Conservation (phyloP, 2,329 filamentous ascomycete genomes). For the Colletotrichum lentis region DNA sequence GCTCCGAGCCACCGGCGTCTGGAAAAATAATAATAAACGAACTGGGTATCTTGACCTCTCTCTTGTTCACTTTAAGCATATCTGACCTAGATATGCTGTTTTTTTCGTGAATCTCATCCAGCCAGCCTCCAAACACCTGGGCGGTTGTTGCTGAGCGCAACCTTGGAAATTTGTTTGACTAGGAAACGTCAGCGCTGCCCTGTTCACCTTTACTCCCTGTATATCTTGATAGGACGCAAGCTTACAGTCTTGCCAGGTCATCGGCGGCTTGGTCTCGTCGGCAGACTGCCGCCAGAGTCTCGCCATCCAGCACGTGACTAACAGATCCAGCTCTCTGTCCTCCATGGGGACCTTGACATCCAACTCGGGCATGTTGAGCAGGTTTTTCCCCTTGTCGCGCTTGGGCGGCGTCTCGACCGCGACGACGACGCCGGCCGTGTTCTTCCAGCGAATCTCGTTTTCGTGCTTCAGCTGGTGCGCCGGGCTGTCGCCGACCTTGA, state of each 20-base stretch:
- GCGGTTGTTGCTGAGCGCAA: neutral
- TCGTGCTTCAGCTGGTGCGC: slow-evolving; percentile 40
- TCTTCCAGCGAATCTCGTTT: slow-evolving; percentile 42
- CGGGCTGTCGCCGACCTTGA: slow-evolving; percentile 40
- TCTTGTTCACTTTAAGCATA: too few species aligned
- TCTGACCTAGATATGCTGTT: neutral
- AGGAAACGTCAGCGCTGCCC: neutral
- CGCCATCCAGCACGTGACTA: slow-evolving; percentile 45
- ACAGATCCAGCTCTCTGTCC: slow-evolving; percentile 43
- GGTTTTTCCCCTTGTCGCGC: slow-evolving; percentile 37
- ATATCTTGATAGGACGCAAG: neutral
- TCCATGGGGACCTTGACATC: slow-evolving; percentile 39
- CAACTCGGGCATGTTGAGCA: slow-evolving; percentile 40
- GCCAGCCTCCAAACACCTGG: neutral
- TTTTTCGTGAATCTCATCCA: neutral
- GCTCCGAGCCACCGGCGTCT: neutral
- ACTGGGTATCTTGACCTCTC: neutral
- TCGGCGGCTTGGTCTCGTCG: slow-evolving; percentile 40
- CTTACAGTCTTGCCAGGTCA: slow-evolving; percentile 43
- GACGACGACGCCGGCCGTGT: slow-evolving; percentile 38
- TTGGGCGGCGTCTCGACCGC: slow-evolving; percentile 43
- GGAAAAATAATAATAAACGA: neutral
- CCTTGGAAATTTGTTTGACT: slow-evolving; percentile 23
- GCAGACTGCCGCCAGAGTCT: slow-evolving; percentile 43
- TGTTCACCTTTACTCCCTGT: neutral